Conservation (phyloP, 2,329 filamentous ascomycete genomes). For the Aspergillus aculeatinus region DNA sequence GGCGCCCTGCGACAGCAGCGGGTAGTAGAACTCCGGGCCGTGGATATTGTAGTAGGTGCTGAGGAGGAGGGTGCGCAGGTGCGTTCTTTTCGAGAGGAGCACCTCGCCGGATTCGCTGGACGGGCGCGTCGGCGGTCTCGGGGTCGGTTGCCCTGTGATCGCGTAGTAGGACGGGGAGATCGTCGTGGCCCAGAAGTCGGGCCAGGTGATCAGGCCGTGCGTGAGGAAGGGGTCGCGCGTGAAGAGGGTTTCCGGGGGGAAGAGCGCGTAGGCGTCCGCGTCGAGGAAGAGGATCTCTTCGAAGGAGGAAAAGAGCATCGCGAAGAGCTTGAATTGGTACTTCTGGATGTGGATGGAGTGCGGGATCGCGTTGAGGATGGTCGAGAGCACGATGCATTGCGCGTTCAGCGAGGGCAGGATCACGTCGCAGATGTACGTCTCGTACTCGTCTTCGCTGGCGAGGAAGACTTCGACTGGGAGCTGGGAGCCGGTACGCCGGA, state of each 20-base stretch:
- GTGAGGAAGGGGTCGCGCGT: slow-evolving; percentile 41
- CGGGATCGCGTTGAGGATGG: slow-evolving; percentile 38
- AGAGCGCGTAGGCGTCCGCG: slow-evolving; percentile 48
- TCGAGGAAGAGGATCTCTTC: slow-evolving; percentile 52
- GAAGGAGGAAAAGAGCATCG: slow-evolving; percentile 52
- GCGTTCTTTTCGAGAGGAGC: slow-evolving; percentile 45
- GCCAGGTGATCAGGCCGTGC: slow-evolving; percentile 48
- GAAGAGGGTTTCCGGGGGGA: slow-evolving; percentile 46
- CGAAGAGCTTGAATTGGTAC: slow-evolving; percentile 51
- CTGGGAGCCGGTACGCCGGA: slow-evolving; percentile 43
- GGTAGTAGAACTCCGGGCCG: slow-evolving; percentile 48
- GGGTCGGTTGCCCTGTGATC: slow-evolving; percentile 34
- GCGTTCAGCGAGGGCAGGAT: slow-evolving; percentile 46
- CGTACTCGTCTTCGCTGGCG: slow-evolving; percentile 43
- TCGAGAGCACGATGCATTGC: slow-evolving; percentile 45
- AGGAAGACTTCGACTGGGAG: slow-evolving; percentile 50
- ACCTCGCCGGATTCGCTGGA: slow-evolving; percentile 49
- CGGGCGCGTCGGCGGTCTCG: slow-evolving; percentile 24
- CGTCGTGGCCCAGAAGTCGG: slow-evolving; percentile 48
- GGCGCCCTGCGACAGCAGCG: slow-evolving; percentile 48
- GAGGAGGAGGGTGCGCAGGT: slow-evolving; percentile 45
- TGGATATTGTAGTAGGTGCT: slow-evolving; percentile 52
- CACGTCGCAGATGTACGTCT: slow-evolving; percentile 43
- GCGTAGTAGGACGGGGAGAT: slow-evolving; percentile 40
- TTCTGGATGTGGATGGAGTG: slow-evolving; percentile 36